Evolutionary conservation across 495 filamentous ascomycete genomes (phyloP).

Genomic region (Podospora australis): DNA sequence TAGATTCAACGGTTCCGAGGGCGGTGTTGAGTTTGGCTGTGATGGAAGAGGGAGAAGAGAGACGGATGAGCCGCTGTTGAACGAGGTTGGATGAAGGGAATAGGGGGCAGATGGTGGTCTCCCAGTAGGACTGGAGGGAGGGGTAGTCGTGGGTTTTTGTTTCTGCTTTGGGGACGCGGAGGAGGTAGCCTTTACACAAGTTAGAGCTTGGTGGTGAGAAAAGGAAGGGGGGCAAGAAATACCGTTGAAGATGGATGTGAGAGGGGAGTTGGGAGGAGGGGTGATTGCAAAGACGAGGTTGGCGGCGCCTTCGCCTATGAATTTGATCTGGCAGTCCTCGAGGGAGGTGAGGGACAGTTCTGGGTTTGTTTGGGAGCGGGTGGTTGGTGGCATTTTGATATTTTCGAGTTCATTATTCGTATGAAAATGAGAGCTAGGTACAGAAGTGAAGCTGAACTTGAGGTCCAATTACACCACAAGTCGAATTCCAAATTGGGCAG

Average conservation of each 20-base stretch:
- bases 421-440: too few relatives aligned
- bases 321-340: constrained; percentile 19
- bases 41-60: constrained; percentile 29
- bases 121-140: constrained; percentile 52
- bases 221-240: neutral
- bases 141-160: constrained; percentile 48
- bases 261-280: constrained; percentile 21
- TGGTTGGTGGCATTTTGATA: neutral
- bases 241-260: constrained; percentile 17
- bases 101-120: constrained; percentile 49
- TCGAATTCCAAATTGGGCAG: too few relatives aligned
- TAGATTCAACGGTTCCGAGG: constrained; percentile 35
- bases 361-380: neutral
- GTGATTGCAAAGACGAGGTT: constrained; percentile 62
- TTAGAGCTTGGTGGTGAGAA: neutral
- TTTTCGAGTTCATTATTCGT: neutral
- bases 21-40: constrained; percentile 43
- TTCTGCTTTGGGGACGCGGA: constrained; percentile 61
- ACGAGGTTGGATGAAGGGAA: constrained; percentile 54
- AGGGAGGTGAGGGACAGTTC: neutral
- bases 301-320: constrained; percentile 58
- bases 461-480: too few relatives aligned
- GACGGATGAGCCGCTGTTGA: constrained; percentile 50
- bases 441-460: neutral
- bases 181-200: constrained; percentile 43